phyloP scores from a whole-genome alignment of 2,329 filamentous ascomycete genomes.

The Cladosporium halotolerans region DNA sequence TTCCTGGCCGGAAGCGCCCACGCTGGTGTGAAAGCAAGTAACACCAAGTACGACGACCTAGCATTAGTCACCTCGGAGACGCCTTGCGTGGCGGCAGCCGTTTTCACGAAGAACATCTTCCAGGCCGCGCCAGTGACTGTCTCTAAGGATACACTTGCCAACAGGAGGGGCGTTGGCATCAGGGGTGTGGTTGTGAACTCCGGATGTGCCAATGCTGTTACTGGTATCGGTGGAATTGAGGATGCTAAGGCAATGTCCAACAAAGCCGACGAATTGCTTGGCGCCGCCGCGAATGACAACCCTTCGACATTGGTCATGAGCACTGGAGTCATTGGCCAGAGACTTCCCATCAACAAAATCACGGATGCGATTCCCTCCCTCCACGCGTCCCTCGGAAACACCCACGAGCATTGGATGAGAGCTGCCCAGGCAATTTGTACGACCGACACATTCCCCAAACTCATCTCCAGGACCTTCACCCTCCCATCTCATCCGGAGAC shows the following conservation, averaged over 20 bases:
- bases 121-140: constrained; percentile 92
- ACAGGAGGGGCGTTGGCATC: constrained; percentile 61
- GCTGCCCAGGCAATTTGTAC: constrained; percentile 92
- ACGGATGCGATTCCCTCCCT: constrained; percentile 72
- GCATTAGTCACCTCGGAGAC: constrained; percentile 80
- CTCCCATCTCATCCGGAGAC: constrained; percentile 71
- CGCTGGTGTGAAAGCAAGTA: constrained; percentile 88
- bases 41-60: constrained; percentile 86
- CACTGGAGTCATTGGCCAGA: constrained; percentile 94
- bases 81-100: constrained; percentile 80
- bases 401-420: constrained; percentile 79
- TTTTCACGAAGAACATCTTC: constrained; percentile 98
- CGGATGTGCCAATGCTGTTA: constrained; percentile 95
- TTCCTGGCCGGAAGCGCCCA: constrained; percentile 82
- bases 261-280: constrained; percentile 55
- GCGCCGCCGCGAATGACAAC: constrained; percentile 35
- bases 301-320: constrained; percentile 89
- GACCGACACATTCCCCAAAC: constrained; percentile 96
- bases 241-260: constrained; percentile 81
- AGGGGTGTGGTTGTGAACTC: constrained; percentile 86
- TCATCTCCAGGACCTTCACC: constrained; percentile 75
- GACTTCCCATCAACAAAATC: constrained; percentile 88
- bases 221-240: constrained; percentile 79
- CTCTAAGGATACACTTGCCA: constrained; percentile 59
- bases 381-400: constrained; percentile 61